A percentile compares a stretch with the other conserved stretches of the same genome.
phyloP scores from a whole-genome alignment of 2,329 filamentous ascomycete species.

The Penicillium sp. region DNA sequence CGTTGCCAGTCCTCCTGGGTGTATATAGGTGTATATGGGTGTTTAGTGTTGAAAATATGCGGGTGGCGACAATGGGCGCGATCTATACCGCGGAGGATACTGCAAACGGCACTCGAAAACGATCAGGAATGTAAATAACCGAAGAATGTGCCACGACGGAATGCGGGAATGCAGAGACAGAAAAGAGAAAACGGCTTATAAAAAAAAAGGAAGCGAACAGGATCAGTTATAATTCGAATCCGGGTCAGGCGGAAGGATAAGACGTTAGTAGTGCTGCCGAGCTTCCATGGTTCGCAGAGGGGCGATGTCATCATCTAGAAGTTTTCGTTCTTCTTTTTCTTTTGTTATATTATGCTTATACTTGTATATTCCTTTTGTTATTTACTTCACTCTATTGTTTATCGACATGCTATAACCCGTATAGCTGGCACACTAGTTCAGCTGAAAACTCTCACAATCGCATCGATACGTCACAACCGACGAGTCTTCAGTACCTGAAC shows the following conservation, averaged over 20 bases:
- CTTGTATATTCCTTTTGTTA: too few relatives aligned
- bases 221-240: neutral
- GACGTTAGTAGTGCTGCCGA: neutral
- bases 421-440: too few relatives aligned
- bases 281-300: neutral
- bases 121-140: slow-evolving; percentile 21
- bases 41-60: neutral
- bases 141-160: slow-evolving; percentile 12
- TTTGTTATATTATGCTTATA: neutral
- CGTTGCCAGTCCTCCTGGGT: neutral
- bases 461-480: too few relatives aligned
- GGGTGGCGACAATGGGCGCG: neutral
- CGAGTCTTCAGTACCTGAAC: too few relatives aligned
- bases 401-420: too few relatives aligned
- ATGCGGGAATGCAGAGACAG: slow-evolving; percentile 8
- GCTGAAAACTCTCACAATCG: too few relatives aligned
- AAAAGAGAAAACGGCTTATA: neutral
- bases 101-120: slow-evolving; percentile 9
- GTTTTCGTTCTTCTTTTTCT: neutral
- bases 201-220: neutral
- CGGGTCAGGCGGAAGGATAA: neutral
- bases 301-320: neutral
- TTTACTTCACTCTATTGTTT: too few relatives aligned
- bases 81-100: slow-evolving; percentile 14
- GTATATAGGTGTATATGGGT: neutral